phyloP scores from a whole-genome alignment of 1,284 basidiomycete species.

The Volvariella volvacea region DNA sequence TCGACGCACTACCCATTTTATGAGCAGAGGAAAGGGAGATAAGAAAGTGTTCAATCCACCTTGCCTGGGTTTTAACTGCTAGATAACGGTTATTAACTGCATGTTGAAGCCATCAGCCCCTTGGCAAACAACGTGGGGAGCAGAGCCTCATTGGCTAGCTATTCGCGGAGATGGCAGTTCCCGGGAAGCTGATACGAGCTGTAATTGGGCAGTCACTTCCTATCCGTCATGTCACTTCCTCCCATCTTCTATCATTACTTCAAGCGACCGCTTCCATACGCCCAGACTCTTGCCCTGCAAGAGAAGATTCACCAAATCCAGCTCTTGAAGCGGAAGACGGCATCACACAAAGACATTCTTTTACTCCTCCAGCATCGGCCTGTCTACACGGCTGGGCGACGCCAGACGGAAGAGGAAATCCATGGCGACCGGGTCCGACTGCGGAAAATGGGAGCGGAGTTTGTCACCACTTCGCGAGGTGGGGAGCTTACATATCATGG shows the following conservation, averaged over 20 bases:
- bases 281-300: conserved; percentile 62
- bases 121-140: no score
- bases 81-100: no score
- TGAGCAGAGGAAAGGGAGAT: no score
- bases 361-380: conserved; percentile 83
- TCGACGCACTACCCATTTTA: no score
- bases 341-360: conserved; percentile 54
- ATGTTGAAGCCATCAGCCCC: no score
- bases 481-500: conserved; percentile 97
- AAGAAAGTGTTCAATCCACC: no score
- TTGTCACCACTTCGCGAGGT: conserved; percentile 78
- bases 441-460: conserved; percentile 78
- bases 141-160: no score
- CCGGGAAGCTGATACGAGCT: no score
- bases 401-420: conserved; percentile 66
- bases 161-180: no score
- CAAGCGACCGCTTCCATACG: conserved; percentile 64
- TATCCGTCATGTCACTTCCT: conserved; percentile 36
- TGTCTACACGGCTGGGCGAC: conserved; percentile 89
- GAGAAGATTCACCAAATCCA: conserved; percentile 62
- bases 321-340: conserved; percentile 39
- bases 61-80: no score
- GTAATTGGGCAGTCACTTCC: no score
- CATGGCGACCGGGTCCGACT: conserved; percentile 64
- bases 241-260: conserved; percentile 79